Evolutionary conservation across 2,329 filamentous ascomycete species (phyloP).

Genomic region (Epichloe hybrida): DNA sequence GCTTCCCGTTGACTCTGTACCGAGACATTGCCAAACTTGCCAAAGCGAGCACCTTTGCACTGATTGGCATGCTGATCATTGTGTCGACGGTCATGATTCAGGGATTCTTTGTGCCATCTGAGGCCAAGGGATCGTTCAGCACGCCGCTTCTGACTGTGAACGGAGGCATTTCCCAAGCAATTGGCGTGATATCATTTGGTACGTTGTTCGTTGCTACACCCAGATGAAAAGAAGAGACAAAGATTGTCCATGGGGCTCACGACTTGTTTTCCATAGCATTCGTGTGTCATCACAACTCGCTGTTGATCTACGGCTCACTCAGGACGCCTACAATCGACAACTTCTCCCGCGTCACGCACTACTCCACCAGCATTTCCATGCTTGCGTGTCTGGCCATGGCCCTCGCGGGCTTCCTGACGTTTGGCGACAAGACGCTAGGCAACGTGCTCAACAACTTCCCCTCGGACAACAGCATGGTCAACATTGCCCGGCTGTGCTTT

Average conservation of each 20-base stretch:
- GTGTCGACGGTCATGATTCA: constrained; percentile 79
- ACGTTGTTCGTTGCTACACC: constrained; percentile 16
- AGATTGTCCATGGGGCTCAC: too few relatives aligned
- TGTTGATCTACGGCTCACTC: constrained; percentile 93
- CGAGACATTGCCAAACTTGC: constrained; percentile 96
- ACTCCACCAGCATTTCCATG: constrained; percentile 80
- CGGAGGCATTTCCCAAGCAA: constrained; percentile 81
- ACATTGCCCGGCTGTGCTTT: constrained; percentile 87
- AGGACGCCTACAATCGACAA: constrained; percentile 91
- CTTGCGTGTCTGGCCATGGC: constrained; percentile 84
- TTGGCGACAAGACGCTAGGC: constrained; percentile 80
- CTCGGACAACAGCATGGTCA: constrained; percentile 80
- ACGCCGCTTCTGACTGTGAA: constrained; percentile 66
- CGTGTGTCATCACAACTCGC: constrained; percentile 81
- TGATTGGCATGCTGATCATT: constrained; percentile 88
- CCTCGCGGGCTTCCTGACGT: constrained; percentile 78
- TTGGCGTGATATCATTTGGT: constrained; percentile 97
- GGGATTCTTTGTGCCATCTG: constrained; percentile 57
- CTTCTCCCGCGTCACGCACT: constrained; percentile 86
- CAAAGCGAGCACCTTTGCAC: constrained; percentile 85
- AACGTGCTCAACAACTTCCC: constrained; percentile 99
- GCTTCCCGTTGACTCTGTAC: constrained; percentile 85
- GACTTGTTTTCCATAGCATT: constrained; percentile 30
- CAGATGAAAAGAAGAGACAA: background rate
- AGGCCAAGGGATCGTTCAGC: constrained; percentile 58